Conservation (phyloP, 495 filamentous ascomycete species). For the Penicillium simplicissimum region DNA sequence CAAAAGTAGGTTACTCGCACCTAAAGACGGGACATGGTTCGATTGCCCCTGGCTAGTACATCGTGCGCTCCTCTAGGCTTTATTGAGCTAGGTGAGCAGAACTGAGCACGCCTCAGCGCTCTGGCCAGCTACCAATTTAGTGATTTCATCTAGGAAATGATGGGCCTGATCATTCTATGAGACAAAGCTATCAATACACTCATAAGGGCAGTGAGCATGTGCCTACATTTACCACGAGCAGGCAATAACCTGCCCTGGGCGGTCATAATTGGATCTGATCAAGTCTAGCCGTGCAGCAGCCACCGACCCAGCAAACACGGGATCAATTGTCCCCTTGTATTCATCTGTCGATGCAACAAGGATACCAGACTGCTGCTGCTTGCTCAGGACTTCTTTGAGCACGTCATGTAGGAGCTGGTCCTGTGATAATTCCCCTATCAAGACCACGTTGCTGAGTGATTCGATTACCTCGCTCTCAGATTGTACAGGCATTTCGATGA, state of each 20-base stretch:
- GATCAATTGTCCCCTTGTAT: not conserved
- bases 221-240: too few relatives aligned
- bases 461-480: not conserved
- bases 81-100: not conserved
- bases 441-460: slow-evolving; percentile 7
- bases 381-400: slow-evolving; percentile 3
- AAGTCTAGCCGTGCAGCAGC: slow-evolving; percentile 6
- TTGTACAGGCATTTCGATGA: not conserved
- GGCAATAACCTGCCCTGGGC: not conserved
- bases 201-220: too few relatives aligned
- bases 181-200: too few relatives aligned
- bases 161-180: too few relatives aligned
- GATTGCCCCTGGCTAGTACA: too few relatives aligned
- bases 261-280: not conserved
- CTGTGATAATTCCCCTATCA: slow-evolving; percentile 1
- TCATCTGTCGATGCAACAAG: not conserved
- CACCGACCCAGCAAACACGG: slow-evolving; percentile 5
- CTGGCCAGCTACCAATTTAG: not conserved
- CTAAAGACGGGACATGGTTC: not conserved
- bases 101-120: not conserved
- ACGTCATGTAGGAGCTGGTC: slow-evolving; percentile 2
- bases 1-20: not conserved
- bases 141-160: too few relatives aligned
- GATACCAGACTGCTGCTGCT: not conserved
- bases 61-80: too few relatives aligned